phyloP scores from a whole-genome alignment of 176 grass and related monocot species.

The Oryza glaberrima region DNA sequence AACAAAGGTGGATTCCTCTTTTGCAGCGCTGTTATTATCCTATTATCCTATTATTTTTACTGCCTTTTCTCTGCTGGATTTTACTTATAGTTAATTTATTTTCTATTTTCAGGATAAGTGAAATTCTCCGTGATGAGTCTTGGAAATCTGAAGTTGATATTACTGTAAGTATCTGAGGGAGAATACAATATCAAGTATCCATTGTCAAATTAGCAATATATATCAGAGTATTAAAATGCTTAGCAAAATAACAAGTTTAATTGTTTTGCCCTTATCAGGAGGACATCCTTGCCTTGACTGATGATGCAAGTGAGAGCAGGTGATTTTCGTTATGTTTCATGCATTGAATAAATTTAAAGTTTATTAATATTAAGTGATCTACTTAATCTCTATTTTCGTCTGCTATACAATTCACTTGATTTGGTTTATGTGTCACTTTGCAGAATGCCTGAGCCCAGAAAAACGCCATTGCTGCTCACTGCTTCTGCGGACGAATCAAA shows the following conservation, averaged over 20 bases:
- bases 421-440: conserved; percentile 15
- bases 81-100: conserved; percentile 27
- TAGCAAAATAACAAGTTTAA: conserved; percentile 19
- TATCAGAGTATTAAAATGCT: conserved; percentile 24
- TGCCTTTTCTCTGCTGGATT: background rate
- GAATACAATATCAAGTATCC: background rate
- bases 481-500: conserved; percentile 56
- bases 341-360: conserved; percentile 16
- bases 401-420: conserved; percentile 27
- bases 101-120: conserved; percentile 69
- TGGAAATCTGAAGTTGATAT: conserved; percentile 67
- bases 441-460: conserved; percentile 68
- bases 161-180: conserved; percentile 67
- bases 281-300: conserved; percentile 74
- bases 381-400: conserved; percentile 1
- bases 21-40: conserved; percentile 12
- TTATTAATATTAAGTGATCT: conserved; percentile 6
- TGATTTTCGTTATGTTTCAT: conserved; percentile 37
- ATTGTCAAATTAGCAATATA: background rate
- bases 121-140: conserved; percentile 66
- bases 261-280: conserved; percentile 60
- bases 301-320: conserved; percentile 66
- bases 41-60: conserved; percentile 28
- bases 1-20: conserved; percentile 65
- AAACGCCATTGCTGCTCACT: conserved; percentile 71